Evolutionary conservation across 2,329 filamentous ascomycete species (phyloP).

Genomic region (Hypoxylon sp.): DNA sequence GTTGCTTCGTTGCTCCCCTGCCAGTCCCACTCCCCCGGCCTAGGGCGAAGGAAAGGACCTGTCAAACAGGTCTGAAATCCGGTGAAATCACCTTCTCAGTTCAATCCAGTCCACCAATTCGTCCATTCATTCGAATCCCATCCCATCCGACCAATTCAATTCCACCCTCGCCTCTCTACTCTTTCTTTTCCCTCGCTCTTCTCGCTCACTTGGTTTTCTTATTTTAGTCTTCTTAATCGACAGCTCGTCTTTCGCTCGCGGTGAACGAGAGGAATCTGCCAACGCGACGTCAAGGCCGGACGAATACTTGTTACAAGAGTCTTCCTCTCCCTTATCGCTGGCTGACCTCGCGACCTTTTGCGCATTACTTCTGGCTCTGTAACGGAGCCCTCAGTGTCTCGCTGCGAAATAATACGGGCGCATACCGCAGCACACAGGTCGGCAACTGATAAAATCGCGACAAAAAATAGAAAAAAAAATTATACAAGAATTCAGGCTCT

Average conservation of each 20-base stretch:
- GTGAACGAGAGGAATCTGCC: constrained; percentile 19
- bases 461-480: constrained; percentile 13
- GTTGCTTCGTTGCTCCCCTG: too few species aligned
- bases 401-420: constrained; percentile 17
- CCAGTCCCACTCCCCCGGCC: too few species aligned
- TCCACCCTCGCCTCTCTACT: constrained; percentile 27
- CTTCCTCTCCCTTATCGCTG: constrained; percentile 19
- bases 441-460: not conserved
- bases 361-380: constrained; percentile 16
- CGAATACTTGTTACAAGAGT: constrained; percentile 10
- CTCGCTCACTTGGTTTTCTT: too few species aligned
- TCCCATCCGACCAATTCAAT: constrained; percentile 37
- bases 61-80: constrained; percentile 36
- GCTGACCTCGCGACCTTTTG: constrained; percentile 14
- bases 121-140: constrained; percentile 38
- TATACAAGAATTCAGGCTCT: constrained; percentile 17
- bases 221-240: constrained; percentile 15
- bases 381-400: constrained; percentile 9
- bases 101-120: constrained; percentile 34
- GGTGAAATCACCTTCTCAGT: too few species aligned
- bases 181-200: constrained; percentile 12
- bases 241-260: constrained; percentile 29
- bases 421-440: not conserved
- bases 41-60: constrained; percentile 27
- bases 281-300: constrained; percentile 20